Evolutionary conservation across 1,284 basidiomycete genomes (phyloP).

Genomic region (Leccinum subfulvum): DNA sequence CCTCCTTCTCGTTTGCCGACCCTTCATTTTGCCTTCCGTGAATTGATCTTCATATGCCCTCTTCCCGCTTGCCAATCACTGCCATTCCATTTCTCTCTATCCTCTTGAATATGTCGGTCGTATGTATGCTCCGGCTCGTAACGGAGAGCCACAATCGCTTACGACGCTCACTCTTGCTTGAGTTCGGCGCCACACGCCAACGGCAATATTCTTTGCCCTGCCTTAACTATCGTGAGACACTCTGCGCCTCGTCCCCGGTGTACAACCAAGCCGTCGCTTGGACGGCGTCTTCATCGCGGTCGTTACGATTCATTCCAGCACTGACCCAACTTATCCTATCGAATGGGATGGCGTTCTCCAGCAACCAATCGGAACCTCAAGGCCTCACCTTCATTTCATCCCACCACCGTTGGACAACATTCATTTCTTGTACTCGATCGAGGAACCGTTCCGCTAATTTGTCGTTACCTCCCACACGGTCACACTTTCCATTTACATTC

Average conservation of each 20-base stretch:
- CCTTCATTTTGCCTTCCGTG: conserved; percentile 8
- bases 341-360: neutral
- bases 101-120: conserved; percentile 1
- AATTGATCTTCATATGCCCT: neutral
- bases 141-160: neutral
- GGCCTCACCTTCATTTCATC: conserved; percentile 7
- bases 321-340: neutral
- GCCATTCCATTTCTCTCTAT: conserved; percentile 5
- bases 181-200: conserved; percentile 13
- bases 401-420: neutral
- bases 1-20: conserved; percentile 11
- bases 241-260: neutral
- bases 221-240: conserved; percentile 6
- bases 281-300: neutral
- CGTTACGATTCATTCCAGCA: conserved; percentile 13
- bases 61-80: neutral
- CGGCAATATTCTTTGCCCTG: conserved; percentile 3
- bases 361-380: neutral
- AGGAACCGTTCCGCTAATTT: neutral
- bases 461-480: conserved; percentile 4
- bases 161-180: neutral
- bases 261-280: neutral
- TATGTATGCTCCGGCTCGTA: neutral
- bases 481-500: conserved; percentile 8
- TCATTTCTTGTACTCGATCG: conserved; percentile 1